Evolutionary conservation across 441 rosid species (phyloP).

Genomic region (Pelargonium myrrhifolium): DNA sequence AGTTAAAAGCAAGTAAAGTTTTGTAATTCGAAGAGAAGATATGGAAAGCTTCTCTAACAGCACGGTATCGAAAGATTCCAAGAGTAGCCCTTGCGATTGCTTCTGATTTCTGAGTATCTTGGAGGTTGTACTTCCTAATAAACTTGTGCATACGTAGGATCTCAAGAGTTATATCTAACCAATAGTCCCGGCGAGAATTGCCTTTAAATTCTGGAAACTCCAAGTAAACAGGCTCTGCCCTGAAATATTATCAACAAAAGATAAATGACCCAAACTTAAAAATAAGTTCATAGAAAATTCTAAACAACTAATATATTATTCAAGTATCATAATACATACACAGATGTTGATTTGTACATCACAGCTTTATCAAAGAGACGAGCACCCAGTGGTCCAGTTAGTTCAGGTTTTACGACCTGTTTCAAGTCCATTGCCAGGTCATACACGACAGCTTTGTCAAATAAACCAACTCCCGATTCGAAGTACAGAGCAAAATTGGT

Average conservation of each 20-base stretch:
- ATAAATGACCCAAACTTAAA: conserved; percentile 8
- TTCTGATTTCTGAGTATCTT: conserved; percentile 55
- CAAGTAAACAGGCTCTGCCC: conserved; percentile 67
- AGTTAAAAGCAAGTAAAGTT: conserved; percentile 68
- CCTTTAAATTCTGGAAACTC: conserved; percentile 93
- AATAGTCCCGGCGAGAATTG: conserved; percentile 80
- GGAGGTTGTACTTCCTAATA: conserved; percentile 53
- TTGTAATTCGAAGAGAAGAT: conserved; percentile 71
- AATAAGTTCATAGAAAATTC: conserved; percentile 12
- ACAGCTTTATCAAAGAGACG: conserved; percentile 92
- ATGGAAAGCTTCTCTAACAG: conserved; percentile 67
- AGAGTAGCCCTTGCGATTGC: conserved; percentile 65
- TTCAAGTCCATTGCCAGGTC: conserved; percentile 63
- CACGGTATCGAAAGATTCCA: conserved; percentile 65
- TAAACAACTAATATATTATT: conserved; percentile 15
- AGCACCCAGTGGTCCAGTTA: conserved; percentile 92
- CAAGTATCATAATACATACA: conserved; percentile 42
- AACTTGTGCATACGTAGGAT: conserved; percentile 63
- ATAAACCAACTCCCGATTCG: conserved; percentile 77
- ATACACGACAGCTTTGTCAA: conserved; percentile 69
- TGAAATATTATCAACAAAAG: conserved; percentile 25
- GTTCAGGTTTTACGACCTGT: conserved; percentile 82
- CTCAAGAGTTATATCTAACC: conserved; percentile 79
- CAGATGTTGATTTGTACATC: conserved; percentile 65
- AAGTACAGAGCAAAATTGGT: conserved; percentile 76